Evolutionary conservation across 257 asterid species (phyloP), one percentile per base, ranked within the genome.

Genomic region (Solanum okadae): DNA sequence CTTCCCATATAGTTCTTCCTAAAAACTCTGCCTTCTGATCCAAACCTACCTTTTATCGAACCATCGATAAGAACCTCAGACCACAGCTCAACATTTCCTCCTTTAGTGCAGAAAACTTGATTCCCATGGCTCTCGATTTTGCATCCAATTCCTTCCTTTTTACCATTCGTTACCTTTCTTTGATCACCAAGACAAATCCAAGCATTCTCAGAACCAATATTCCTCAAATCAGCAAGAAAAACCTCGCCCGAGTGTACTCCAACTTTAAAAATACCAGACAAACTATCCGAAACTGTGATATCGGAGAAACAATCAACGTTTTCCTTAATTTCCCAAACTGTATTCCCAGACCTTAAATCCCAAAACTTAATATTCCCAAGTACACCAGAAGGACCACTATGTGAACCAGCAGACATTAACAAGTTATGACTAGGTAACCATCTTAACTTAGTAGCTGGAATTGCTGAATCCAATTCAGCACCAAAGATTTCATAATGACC

Each of bases 341-440:
- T 92, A 88, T 90, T 93, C 33, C 98, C 95, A 0, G 98, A 92
- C 89, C 99, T 94, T 49, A 94, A 88, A 89, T 97, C 99, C 98
- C 98, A 96, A 86, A 96, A 95, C 90, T 88, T 94, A 85, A 97
- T 93, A 73, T 93, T 94, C 16, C 99, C 99, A 0, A 73, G 67
- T 3, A 97, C 98, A 61, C 99, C 98, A 15, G 95, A 92, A 4
- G 98, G 96, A 4, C 98, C 98, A 65, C 99, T 92, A 88, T 97
- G 99, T 35, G 98, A 95, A 35, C 99, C 99, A 1, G 98, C 93
- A 59, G 99, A 98, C 99, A 97, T 96, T 89, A 97, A 90, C 92
- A 97, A 88, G 86, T 94, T 96, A 85, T 94, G 98, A 81, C 91
- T 86, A 0, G 96, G 67, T 38, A 95, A 56, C 99, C 99, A 97